These are phyloP conservation scores for Mayamaea pseudoterrestris DNA, from an alignment of 108 stramenopile genomes.

Conservation along the genomic window DNA sequence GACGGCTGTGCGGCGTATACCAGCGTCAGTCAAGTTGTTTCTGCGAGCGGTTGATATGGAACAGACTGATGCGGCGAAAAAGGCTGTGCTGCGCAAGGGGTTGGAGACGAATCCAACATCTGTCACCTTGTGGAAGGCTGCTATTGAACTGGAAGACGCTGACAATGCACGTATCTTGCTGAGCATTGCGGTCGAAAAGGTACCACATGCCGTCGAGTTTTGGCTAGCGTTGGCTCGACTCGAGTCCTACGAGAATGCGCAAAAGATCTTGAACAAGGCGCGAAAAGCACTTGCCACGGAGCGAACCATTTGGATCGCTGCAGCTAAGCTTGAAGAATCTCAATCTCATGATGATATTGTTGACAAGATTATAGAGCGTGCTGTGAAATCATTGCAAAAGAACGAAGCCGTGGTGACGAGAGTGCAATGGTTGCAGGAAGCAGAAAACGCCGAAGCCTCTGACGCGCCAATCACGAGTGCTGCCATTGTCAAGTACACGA, in stretches of 20 bases:
- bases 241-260: constrained; percentile 94
- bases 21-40: constrained; percentile 60
- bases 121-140: constrained; percentile 92
- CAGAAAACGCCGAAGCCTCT: constrained; percentile 72
- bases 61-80: constrained; percentile 63
- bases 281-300: constrained; percentile 87
- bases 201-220: constrained; percentile 92
- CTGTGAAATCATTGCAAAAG: constrained; percentile 51
- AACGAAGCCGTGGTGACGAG: constrained; percentile 78
- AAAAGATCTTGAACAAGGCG: constrained; percentile 90
- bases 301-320: constrained; percentile 91
- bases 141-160: constrained; percentile 91
- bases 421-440: constrained; percentile 83
- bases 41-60: constrained; percentile 73
- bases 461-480: constrained; percentile 77
- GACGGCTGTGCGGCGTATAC: constrained; percentile 58
- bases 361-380: constrained; percentile 67
- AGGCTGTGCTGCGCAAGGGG: constrained; percentile 89
- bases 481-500: constrained; percentile 79
- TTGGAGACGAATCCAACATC: constrained; percentile 88
- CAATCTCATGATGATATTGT: constrained; percentile 73
- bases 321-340: constrained; percentile 95
- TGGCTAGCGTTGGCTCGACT: constrained; percentile 96
- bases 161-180: constrained; percentile 91
- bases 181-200: constrained; percentile 89